phyloP scores from a whole-genome alignment of 257 asterid species.

The Plantago major region DNA sequence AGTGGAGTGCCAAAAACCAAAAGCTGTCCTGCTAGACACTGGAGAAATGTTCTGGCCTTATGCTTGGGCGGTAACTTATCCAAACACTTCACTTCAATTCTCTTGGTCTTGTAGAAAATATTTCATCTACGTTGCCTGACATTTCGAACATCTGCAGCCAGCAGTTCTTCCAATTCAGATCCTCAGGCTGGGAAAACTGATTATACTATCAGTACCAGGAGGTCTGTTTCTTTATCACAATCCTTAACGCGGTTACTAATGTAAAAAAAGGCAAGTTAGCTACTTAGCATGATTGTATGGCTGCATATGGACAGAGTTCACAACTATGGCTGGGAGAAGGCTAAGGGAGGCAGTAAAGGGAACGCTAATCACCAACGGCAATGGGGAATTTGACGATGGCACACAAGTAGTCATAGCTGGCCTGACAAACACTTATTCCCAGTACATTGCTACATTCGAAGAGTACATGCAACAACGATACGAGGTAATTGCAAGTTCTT shows the following conservation, averaged over 20 bases:
- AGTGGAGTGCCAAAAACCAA: conserved; percentile 58
- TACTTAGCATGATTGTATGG: too few relatives aligned
- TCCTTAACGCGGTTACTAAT: too few relatives aligned
- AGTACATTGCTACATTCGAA: conserved; percentile 49
- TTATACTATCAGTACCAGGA: conserved; percentile 54
- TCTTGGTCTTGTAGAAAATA: too few relatives aligned
- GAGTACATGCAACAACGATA: conserved; percentile 57
- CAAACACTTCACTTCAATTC: too few relatives aligned
- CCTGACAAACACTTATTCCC: conserved; percentile 53
- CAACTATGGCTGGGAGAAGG: conserved; percentile 67
- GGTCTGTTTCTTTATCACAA: conserved; percentile 24
- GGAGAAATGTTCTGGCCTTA: conserved; percentile 64
- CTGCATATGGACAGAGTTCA: conserved; percentile 37
- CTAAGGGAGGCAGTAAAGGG: conserved; percentile 56
- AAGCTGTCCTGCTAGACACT: conserved; percentile 45
- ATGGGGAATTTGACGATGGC: conserved; percentile 35
- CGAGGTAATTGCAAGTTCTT: conserved; percentile 30
- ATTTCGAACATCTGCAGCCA: conserved; percentile 44
- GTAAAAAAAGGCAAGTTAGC: too few relatives aligned
- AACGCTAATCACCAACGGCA: conserved; percentile 35
- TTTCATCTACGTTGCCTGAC: too few relatives aligned
- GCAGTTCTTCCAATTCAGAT: conserved; percentile 59
- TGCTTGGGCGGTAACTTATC: conserved; percentile 58
- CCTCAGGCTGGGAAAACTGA: conserved; percentile 43
- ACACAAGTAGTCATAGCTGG: conserved; percentile 53